These are phyloP conservation scores for Tremellales sp. DNA, from an alignment of 1,284 basidiomycete genomes.

Conservation along the genomic window DNA sequence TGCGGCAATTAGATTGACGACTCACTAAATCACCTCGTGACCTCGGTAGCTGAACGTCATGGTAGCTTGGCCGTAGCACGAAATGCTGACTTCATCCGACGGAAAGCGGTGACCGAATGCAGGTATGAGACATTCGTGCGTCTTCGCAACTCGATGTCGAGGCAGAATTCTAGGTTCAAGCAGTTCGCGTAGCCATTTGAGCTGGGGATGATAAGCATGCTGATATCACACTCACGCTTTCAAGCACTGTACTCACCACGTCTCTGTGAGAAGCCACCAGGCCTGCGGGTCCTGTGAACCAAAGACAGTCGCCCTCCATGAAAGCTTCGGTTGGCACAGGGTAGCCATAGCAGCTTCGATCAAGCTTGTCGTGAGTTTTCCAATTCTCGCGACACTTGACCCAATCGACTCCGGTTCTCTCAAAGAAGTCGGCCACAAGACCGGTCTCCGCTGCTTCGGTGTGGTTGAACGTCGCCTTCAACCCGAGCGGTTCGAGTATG, in stretches of 20 bases:
- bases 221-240: neutral
- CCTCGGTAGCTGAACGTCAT: slow-evolving; percentile 23
- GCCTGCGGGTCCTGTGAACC: slow-evolving; percentile 18
- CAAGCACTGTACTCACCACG: slow-evolving; percentile 29
- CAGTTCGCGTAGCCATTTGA: slow-evolving; percentile 29
- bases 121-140: slow-evolving; percentile 7
- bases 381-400: slow-evolving; percentile 8
- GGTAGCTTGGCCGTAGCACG: slow-evolving; percentile 26
- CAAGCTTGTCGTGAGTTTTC: slow-evolving; percentile 1
- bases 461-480: slow-evolving; percentile 28
- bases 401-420: slow-evolving; percentile 6
- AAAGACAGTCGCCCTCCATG: slow-evolving; percentile 11
- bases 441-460: slow-evolving; percentile 8
- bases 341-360: slow-evolving; percentile 13
- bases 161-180: slow-evolving; percentile 26
- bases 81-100: slow-evolving; percentile 7
- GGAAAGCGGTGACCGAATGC: neutral
- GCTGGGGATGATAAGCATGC: neutral
- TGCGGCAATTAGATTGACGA: neutral
- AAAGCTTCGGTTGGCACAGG: slow-evolving; percentile 19
- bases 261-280: slow-evolving; percentile 24
- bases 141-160: slow-evolving; percentile 6
- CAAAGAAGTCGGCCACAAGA: slow-evolving; percentile 15
- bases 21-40: slow-evolving; percentile 2
- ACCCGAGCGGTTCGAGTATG: slow-evolving; percentile 32